phyloP scores from a whole-genome alignment of 1,139 yeast genomes.

The Arxiozyma bovina region DNA sequence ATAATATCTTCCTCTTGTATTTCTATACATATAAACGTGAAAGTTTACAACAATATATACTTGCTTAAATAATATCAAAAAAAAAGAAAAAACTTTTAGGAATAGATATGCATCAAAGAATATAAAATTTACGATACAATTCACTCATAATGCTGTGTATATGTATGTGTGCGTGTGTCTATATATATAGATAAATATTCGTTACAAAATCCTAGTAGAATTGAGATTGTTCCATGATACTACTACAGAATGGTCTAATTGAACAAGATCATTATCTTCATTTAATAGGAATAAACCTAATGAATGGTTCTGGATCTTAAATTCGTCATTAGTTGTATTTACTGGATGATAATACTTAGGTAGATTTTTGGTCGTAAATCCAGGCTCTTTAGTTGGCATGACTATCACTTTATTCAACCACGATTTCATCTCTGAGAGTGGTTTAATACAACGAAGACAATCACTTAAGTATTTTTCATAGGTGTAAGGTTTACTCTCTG shows the following conservation, averaged over 20 bases:
- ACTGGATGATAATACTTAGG: constrained; percentile 14
- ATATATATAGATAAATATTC: not conserved
- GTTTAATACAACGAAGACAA: constrained; percentile 50
- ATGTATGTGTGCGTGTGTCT: not conserved
- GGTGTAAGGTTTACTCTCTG: constrained; percentile 36
- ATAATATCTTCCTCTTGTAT: too few relatives aligned
- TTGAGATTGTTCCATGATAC: constrained; percentile 9
- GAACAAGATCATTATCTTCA: constrained; percentile 21
- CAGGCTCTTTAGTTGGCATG: constrained; percentile 34
- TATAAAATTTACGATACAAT: too few relatives aligned
- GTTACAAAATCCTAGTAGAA: not conserved
- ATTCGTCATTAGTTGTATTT: constrained; percentile 5
- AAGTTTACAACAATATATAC: too few relatives aligned
- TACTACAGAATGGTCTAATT: constrained; percentile 11
- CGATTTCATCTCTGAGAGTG: constrained; percentile 43
- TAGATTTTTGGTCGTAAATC: constrained; percentile 23
- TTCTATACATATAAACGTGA: too few relatives aligned
- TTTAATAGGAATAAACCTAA: constrained; percentile 21
- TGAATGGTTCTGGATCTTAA: constrained; percentile 16
- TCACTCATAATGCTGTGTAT: not conserved
- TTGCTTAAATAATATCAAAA: too few relatives aligned
- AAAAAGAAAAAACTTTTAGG: too few relatives aligned
- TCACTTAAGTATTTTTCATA: constrained; percentile 42
- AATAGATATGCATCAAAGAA: not conserved
- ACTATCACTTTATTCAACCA: constrained; percentile 47